Evolutionary conservation across 352 stramenopile genomes (phyloP).

Genomic region (Pythium dissotocum): DNA sequence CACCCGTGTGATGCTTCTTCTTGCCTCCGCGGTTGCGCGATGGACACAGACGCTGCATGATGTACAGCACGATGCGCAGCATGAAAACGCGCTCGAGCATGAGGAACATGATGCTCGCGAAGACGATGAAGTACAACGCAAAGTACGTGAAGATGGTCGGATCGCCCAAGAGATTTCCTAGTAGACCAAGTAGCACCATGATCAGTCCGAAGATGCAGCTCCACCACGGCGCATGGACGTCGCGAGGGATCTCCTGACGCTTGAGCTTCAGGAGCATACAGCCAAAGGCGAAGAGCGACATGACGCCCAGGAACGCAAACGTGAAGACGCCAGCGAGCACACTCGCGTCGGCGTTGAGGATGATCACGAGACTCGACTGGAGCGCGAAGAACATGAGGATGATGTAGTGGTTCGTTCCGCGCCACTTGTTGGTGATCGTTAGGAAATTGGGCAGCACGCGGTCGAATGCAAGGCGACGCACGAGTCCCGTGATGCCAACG

Average conservation of each 20-base stretch:
- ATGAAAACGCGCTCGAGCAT: slow-evolving; percentile 84
- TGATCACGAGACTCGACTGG: slow-evolving; percentile 47
- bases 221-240: slow-evolving; percentile 84
- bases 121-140: slow-evolving; percentile 71
- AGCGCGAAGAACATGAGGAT: slow-evolving; percentile 63
- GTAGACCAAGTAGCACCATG: slow-evolving; percentile 64
- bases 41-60: slow-evolving; percentile 62
- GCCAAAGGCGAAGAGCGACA: slow-evolving; percentile 90
- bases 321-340: slow-evolving; percentile 91
- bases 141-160: slow-evolving; percentile 84
- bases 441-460: slow-evolving; percentile 46
- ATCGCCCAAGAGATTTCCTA: slow-evolving; percentile 71
- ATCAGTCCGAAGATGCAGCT: slow-evolving; percentile 74
- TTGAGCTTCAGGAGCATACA: slow-evolving; percentile 94
- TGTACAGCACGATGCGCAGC: slow-evolving; percentile 66
- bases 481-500: slow-evolving; percentile 73
- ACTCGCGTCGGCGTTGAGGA: slow-evolving; percentile 68
- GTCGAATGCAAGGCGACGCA: slow-evolving; percentile 68
- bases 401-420: slow-evolving; percentile 65
- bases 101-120: slow-evolving; percentile 71
- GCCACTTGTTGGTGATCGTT: slow-evolving; percentile 44
- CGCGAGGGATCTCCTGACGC: slow-evolving; percentile 86
- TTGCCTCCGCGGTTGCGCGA: slow-evolving; percentile 32
- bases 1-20: slow-evolving; percentile 53
- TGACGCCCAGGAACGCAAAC: slow-evolving; percentile 90